Percentiles rank a stretch among this genome's conserved stretches.
phyloP scores from a whole-genome alignment of 257 asterid genomes.

The Solanum ossicruentum region DNA sequence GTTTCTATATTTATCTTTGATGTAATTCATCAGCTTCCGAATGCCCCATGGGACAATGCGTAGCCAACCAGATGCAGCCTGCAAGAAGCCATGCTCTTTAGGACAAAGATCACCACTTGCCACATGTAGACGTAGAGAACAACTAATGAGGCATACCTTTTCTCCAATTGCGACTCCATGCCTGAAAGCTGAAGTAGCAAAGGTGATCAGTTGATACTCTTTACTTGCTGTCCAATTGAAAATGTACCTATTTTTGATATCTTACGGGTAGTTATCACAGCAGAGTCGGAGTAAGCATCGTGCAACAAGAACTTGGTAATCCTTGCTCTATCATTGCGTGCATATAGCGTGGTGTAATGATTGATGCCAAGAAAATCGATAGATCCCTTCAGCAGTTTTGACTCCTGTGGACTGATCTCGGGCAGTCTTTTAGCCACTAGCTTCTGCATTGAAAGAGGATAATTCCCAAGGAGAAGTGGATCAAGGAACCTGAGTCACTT shows the following conservation, averaged over 20 bases:
- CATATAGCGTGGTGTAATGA: conserved; percentile 68
- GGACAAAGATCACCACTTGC: neutral
- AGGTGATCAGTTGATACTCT: neutral
- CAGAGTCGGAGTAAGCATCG: conserved; percentile 65
- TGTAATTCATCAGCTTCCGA: conserved; percentile 46
- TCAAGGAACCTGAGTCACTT: conserved; percentile 73
- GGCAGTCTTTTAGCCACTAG: conserved; percentile 61
- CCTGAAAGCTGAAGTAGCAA: conserved; percentile 36
- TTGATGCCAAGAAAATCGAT: conserved; percentile 76
- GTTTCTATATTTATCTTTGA: conserved; percentile 57
- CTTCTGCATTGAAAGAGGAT: conserved; percentile 85
- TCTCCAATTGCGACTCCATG: conserved; percentile 71
- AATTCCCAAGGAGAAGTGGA: conserved; percentile 79
- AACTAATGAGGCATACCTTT: conserved; percentile 27
- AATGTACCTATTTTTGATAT: neutral
- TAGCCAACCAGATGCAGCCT: conserved; percentile 78
- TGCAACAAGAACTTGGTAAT: conserved; percentile 38
- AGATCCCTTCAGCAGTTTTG: conserved; percentile 44
- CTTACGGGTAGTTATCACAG: conserved; percentile 65
- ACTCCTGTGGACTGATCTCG: conserved; percentile 21
- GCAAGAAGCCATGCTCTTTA: neutral
- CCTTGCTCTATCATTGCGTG: conserved; percentile 46
- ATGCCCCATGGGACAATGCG: conserved; percentile 87
- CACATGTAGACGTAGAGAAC: neutral
- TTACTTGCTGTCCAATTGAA: neutral